Conservation (phyloP, 805 yeast species). For the Ogataea sp. region DNA sequence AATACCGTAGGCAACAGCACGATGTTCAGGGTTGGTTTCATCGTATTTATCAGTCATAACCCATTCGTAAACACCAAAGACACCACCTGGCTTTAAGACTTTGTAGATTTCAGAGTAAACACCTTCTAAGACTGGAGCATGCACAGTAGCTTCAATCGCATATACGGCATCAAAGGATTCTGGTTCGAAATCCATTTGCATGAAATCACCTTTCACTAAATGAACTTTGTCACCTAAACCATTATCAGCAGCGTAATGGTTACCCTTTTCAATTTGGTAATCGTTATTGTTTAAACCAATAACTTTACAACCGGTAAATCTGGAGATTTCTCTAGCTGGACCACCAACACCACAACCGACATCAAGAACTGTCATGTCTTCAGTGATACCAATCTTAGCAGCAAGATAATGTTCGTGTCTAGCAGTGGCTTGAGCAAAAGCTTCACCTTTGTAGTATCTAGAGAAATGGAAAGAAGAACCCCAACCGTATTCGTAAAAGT, state of each 20-base stretch:
- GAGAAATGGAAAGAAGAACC: slow-evolving; percentile 98
- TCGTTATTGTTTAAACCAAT: slow-evolving; percentile 95
- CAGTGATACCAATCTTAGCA: slow-evolving; percentile 68
- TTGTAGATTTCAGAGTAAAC: slow-evolving; percentile 92
- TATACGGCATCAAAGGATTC: slow-evolving; percentile 92
- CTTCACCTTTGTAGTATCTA: slow-evolving; percentile 87
- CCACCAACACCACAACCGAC: slow-evolving; percentile 99
- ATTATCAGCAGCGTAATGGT: slow-evolving; percentile 60
- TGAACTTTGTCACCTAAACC: slow-evolving; percentile 66
- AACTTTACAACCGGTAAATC: slow-evolving; percentile 81
- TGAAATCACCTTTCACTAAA: slow-evolving; percentile 95
- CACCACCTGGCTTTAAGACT: slow-evolving; percentile 96
- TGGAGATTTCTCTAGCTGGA: slow-evolving; percentile 92
- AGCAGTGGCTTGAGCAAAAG: slow-evolving; percentile 90
- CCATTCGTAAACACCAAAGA: slow-evolving; percentile 98
- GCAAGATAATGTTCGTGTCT: slow-evolving; percentile 97
- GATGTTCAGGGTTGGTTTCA: slow-evolving; percentile 78
- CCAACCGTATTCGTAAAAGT: slow-evolving; percentile 99
- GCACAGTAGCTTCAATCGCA: slow-evolving; percentile 98
- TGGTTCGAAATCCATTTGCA: slow-evolving; percentile 96
- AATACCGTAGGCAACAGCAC: slow-evolving; percentile 92
- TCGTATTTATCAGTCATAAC: slow-evolving; percentile 95
- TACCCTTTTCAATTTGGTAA: slow-evolving; percentile 91
- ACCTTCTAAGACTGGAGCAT: slow-evolving; percentile 94
- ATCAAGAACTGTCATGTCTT: slow-evolving; percentile 82